Evolutionary conservation across 2,329 filamentous ascomycete species (phyloP).

Genomic region (Paraphaeosphaeria minitans): DNA sequence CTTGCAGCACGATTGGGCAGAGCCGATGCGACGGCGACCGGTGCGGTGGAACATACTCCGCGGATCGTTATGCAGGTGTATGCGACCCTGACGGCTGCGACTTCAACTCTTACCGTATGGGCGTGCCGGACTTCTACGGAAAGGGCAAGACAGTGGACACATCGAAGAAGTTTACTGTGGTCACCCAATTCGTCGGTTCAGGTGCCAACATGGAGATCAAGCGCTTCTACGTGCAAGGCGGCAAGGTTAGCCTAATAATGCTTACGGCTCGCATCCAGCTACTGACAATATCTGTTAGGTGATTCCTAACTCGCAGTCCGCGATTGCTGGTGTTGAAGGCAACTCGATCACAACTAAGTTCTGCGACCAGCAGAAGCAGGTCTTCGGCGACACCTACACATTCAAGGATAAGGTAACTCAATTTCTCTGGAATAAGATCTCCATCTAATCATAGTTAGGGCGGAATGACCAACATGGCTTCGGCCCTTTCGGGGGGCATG

Average conservation of each 20-base stretch:
- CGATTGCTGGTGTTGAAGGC: slow-evolving; percentile 41
- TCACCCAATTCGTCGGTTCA: slow-evolving; percentile 54
- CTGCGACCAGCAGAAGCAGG: slow-evolving; percentile 36
- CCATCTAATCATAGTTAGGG: too few relatives aligned
- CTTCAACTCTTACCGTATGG: slow-evolving; percentile 62
- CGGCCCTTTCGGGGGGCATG: slow-evolving; percentile 62
- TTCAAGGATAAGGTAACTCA: slow-evolving; percentile 62
- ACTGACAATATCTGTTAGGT: neutral
- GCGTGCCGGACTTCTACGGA: slow-evolving; percentile 66
- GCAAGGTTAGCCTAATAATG: neutral
- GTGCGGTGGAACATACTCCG: slow-evolving; percentile 48
- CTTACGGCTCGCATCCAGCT: too few relatives aligned
- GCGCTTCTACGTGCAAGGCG: slow-evolving; percentile 43
- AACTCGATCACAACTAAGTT: slow-evolving; percentile 36
- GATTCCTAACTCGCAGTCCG: slow-evolving; percentile 49
- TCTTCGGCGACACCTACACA: slow-evolving; percentile 44
- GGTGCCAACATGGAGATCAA: slow-evolving; percentile 52
- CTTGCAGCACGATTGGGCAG: slow-evolving; percentile 59
- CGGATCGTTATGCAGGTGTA: slow-evolving; percentile 61
- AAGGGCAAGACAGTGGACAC: slow-evolving; percentile 52
- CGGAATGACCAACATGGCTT: slow-evolving; percentile 61
- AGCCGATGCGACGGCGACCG: slow-evolving; percentile 57
- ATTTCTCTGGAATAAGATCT: too few relatives aligned
- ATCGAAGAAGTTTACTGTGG: slow-evolving; percentile 48
- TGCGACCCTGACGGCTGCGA: slow-evolving; percentile 72